Percentiles rank a stretch among this genome's conserved stretches.
These are phyloP conservation scores for Lactarius tabidus DNA, from an alignment of 768 basidiomycete genomes.

Conservation along the genomic window DNA sequence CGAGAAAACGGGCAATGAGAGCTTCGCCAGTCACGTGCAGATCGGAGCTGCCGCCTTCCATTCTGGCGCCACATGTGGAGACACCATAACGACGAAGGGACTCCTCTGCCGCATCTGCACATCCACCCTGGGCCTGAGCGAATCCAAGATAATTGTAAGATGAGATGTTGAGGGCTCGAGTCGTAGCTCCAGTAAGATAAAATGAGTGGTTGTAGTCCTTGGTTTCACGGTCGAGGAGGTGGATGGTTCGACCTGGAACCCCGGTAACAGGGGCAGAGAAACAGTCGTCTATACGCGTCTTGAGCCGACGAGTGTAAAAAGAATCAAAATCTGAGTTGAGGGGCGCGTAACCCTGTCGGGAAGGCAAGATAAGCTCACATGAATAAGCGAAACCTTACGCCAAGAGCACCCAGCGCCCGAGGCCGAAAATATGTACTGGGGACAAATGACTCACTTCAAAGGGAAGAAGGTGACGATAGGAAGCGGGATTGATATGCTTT, in stretches of 20 bases:
- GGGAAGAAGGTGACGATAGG: constrained; percentile 81
- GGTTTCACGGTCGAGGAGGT: constrained; percentile 79
- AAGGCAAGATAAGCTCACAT: constrained; percentile 13
- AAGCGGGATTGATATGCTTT: constrained; percentile 65
- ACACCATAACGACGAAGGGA: constrained; percentile 78
- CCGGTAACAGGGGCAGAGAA: constrained; percentile 91
- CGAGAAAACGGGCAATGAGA: constrained; percentile 86
- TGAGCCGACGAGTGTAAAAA: constrained; percentile 96
- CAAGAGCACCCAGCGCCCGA: neutral
- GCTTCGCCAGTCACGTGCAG: constrained; percentile 77
- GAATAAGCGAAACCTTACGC: constrained; percentile 10
- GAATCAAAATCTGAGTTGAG: constrained; percentile 98
- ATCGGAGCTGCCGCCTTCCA: constrained; percentile 85
- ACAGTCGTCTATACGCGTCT: constrained; percentile 91
- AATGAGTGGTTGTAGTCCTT: constrained; percentile 78
- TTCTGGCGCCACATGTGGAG: constrained; percentile 67
- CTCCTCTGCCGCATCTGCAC: constrained; percentile 92
- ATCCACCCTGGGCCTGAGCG: constrained; percentile 87
- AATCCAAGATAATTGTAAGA: constrained; percentile 99
- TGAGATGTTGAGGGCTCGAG: constrained; percentile 92
- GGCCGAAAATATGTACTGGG: constrained; percentile 1
- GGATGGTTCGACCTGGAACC: constrained; percentile 91
- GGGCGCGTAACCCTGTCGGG: constrained; percentile 83
- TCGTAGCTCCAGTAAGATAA: constrained; percentile 69
- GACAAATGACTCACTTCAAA: constrained; percentile 58